Conservation (phyloP, 345 rosid species). For the Clarkia xantiana region DNA sequence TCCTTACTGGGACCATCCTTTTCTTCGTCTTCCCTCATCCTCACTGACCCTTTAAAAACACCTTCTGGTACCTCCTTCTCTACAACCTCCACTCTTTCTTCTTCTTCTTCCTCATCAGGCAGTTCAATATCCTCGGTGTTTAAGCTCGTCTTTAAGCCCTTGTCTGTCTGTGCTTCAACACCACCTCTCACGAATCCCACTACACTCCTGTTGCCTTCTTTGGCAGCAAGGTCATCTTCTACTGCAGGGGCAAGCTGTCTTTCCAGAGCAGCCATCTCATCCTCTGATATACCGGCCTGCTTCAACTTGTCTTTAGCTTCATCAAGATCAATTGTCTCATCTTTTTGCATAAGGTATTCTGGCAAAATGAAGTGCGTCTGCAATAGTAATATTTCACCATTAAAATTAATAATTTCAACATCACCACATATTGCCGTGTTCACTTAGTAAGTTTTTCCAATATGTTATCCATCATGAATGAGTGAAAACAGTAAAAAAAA, state of each 20-base stretch:
- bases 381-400: slow-evolving; percentile 4
- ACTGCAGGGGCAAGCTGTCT: slow-evolving; percentile 53
- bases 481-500: too few species aligned
- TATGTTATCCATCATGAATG: too few species aligned
- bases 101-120: slow-evolving; percentile 67
- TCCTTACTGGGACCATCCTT: slow-evolving; percentile 6
- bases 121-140: slow-evolving; percentile 79
- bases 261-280: slow-evolving; percentile 90
- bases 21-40: slow-evolving; percentile 51
- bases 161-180: slow-evolving; percentile 47
- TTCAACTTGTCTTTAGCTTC: slow-evolving; percentile 86
- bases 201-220: slow-evolving; percentile 34
- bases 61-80: slow-evolving; percentile 78
- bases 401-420: too few species aligned
- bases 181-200: slow-evolving; percentile 97
- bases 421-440: too few species aligned
- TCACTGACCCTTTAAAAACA: slow-evolving; percentile 60
- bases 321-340: slow-evolving; percentile 51
- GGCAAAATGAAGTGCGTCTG: slow-evolving; percentile 85
- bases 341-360: slow-evolving; percentile 89
- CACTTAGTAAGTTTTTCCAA: too few species aligned
- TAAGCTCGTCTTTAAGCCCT: slow-evolving; percentile 20
- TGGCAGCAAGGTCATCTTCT: slow-evolving; percentile 16
- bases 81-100: slow-evolving; percentile 46
- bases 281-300: slow-evolving; percentile 68